phyloP scores from a whole-genome alignment of 2,329 filamentous ascomycete genomes.

The Fusarium scirpi region DNA sequence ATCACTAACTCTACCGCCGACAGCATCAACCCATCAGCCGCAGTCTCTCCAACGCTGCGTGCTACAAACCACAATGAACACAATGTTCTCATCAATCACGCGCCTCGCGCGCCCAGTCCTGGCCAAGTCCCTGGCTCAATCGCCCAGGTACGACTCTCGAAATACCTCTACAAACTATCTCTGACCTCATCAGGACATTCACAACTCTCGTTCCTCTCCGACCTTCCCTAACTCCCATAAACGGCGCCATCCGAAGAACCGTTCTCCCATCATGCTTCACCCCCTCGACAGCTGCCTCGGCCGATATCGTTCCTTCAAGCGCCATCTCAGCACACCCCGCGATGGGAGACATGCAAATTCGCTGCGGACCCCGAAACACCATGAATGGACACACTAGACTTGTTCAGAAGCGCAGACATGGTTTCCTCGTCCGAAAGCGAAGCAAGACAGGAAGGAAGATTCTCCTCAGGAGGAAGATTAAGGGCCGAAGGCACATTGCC shows the following conservation, averaged over 20 bases:
- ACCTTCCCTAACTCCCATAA: slow-evolving; percentile 56
- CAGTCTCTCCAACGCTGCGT: slow-evolving; percentile 23
- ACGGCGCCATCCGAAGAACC: slow-evolving; percentile 50
- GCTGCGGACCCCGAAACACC: slow-evolving; percentile 69
- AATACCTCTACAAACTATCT: background rate
- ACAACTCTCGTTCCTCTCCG: slow-evolving; percentile 64
- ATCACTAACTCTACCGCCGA: slow-evolving; percentile 32
- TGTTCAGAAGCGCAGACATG: slow-evolving; percentile 69
- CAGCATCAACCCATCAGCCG: slow-evolving; percentile 32
- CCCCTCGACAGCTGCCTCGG: slow-evolving; percentile 45
- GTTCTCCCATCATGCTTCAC: slow-evolving; percentile 49
- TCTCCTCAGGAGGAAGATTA: slow-evolving; percentile 63
- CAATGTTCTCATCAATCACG: slow-evolving; percentile 47
- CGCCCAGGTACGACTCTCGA: slow-evolving; percentile 41
- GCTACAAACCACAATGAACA: slow-evolving; percentile 38
- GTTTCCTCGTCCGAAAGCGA: slow-evolving; percentile 65
- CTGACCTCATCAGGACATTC: slow-evolving; percentile 55
- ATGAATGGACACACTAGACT: slow-evolving; percentile 67
- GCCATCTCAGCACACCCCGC: slow-evolving; percentile 66
- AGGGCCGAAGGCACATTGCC: slow-evolving; percentile 60
- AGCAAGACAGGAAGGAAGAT: slow-evolving; percentile 66
- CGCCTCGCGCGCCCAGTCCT: slow-evolving; percentile 50
- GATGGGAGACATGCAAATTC: slow-evolving; percentile 63
- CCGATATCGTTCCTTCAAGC: slow-evolving; percentile 60
- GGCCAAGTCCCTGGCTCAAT: slow-evolving; percentile 41